Evolutionary conservation across 306 rosid genomes (phyloP).

Genomic region (Inga oerstediana): DNA sequence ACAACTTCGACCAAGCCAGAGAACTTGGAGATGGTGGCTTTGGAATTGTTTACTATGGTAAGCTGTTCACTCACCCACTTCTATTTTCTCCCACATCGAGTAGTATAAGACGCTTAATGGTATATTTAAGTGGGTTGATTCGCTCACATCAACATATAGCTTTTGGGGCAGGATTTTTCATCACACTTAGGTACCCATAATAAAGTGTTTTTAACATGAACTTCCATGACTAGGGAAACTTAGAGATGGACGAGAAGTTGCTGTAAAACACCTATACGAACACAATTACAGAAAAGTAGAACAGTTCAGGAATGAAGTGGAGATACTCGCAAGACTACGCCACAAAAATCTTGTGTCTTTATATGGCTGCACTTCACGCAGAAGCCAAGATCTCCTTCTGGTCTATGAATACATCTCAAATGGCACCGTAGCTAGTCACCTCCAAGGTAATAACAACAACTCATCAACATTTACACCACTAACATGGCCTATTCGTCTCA

Average conservation of each 20-base stretch:
- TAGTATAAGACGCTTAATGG: neutral
- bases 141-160: no score
- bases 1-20: constrained; percentile 54
- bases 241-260: constrained; percentile 77
- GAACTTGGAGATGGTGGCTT: constrained; percentile 77
- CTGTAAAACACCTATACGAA: constrained; percentile 61
- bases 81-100: neutral
- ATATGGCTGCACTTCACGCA: constrained; percentile 66
- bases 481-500: constrained; percentile 59
- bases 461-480: constrained; percentile 27
- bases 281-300: constrained; percentile 54
- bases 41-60: constrained; percentile 55
- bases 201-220: neutral
- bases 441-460: constrained; percentile 41
- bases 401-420: constrained; percentile 61
- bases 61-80: neutral
- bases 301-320: constrained; percentile 68
- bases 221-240: constrained; percentile 57
- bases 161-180: no score
- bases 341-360: constrained; percentile 66
- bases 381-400: constrained; percentile 57
- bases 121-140: no score
- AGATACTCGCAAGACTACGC: constrained; percentile 57
- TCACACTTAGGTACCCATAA: no score
- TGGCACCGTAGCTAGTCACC: constrained; percentile 63